A percentile compares a stretch with the other conserved stretches of the same genome.
Evolutionary conservation across 2,329 filamentous ascomycete species (phyloP).

Genomic region (Pseudogymnoascus sp.): DNA sequence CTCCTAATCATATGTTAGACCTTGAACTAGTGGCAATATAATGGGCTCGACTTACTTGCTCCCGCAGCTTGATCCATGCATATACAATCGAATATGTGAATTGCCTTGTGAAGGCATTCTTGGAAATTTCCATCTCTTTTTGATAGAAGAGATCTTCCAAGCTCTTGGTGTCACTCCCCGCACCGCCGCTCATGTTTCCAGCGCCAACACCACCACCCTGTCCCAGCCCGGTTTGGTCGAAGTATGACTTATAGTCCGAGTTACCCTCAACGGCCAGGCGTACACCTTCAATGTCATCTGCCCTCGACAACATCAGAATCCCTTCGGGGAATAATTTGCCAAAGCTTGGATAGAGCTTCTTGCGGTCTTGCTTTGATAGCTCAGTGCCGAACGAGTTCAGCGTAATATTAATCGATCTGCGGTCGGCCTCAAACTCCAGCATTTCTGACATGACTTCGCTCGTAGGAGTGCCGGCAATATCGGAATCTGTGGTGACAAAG

Average conservation of each 20-base stretch:
- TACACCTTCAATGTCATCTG: slow-evolving; percentile 91
- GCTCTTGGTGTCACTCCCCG: slow-evolving; percentile 75
- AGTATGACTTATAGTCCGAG: slow-evolving; percentile 89
- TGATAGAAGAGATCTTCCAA: slow-evolving; percentile 98
- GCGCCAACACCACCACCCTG: slow-evolving; percentile 64
- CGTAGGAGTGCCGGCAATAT: slow-evolving; percentile 81
- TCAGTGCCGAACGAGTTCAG: slow-evolving; percentile 98
- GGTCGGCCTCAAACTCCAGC: slow-evolving; percentile 91
- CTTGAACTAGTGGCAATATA: slow-evolving; percentile 8
- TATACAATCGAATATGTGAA: slow-evolving; percentile 95
- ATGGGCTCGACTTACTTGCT: slow-evolving; percentile 61
- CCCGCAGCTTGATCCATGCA: slow-evolving; percentile 92
- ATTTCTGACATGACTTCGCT: slow-evolving; percentile 93
- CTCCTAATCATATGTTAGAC: slow-evolving; percentile 55
- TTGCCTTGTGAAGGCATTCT: slow-evolving; percentile 88
- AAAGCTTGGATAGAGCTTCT: slow-evolving; percentile 91
- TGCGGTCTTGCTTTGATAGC: slow-evolving; percentile 83
- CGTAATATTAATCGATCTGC: slow-evolving; percentile 96
- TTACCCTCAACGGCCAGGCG: slow-evolving; percentile 88
- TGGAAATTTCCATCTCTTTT: slow-evolving; percentile 98
- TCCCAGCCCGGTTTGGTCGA: slow-evolving; percentile 79
- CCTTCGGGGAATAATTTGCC: slow-evolving; percentile 90
- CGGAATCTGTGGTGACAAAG: slow-evolving; percentile 84
- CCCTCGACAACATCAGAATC: slow-evolving; percentile 85
- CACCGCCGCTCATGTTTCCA: slow-evolving; percentile 76